Base-by-base conservation (phyloP, 192 early-diverging fungal genomes). In the Umbelopsis sp. region DNA sequence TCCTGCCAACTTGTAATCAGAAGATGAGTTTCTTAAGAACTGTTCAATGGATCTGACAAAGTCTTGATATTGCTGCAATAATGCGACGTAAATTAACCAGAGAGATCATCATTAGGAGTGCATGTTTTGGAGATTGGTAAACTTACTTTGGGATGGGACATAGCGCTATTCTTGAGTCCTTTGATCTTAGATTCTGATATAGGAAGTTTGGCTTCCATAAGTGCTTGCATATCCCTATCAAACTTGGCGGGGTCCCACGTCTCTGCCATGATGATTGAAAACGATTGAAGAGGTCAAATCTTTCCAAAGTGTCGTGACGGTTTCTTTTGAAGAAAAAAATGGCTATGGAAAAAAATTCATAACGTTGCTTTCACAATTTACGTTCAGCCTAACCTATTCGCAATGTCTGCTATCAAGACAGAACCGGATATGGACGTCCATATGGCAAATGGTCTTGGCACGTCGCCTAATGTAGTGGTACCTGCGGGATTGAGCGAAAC, bases 1-100 rank as follows among this genome's bases (percentile, higher is more conserved):
- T 69, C 85, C 87, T 36, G 85, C 85, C 29, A 88, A 47, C 47
- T 86, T 85, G 75, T 86, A 88, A 71, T 86, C 83, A 4, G 80
- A 80, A 12, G 84, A 75, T 41, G 80, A 81, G 2, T 75, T 80
- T 5, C 83, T 78, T 49, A 88, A 81, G 68, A 88, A 88, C 49
- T 80, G 80, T 66, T 83, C 80, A 45, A 86, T 72, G 45, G 74
- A 75, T 50, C 81, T 77, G 41, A 81, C 83, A 25, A 88, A 81
- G 34, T 85, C 77, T 47, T 86, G 81, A 71, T 84, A 82, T 70
- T 88, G 79, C 84, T 88, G 77, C 8, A 43, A 36, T 3, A 25
- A 44, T 26, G 17, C 26, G 14, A 8, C 31, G 24, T 16, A 29
- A 62, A 26, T 62, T n/a, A 12, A 14, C 56, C 25, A 20, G 16